Evolutionary conservation across 1,139 yeast genomes (phyloP).

Genomic region (Kodamaea arcana): DNA sequence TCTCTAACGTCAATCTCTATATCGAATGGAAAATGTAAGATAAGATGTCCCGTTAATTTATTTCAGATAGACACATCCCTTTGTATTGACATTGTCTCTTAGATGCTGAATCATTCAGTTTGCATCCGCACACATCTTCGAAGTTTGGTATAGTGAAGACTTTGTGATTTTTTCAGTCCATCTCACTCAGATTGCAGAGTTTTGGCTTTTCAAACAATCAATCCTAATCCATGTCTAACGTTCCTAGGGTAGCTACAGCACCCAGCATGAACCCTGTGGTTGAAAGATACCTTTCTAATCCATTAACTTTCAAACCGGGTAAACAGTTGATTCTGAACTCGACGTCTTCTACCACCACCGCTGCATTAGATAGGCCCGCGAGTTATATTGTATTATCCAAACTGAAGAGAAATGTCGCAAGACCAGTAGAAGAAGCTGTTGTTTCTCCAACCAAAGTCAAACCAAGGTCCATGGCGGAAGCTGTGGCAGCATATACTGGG

Average conservation of each 20-base stretch:
- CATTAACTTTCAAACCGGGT: conserved; percentile 57
- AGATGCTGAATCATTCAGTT: no score
- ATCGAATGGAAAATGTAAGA: no score
- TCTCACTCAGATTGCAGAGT: no score
- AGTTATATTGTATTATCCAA: conserved; percentile 38
- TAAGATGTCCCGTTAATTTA: no score
- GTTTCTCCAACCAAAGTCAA: conserved; percentile 16
- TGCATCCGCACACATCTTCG: no score
- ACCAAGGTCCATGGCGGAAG: conserved; percentile 57
- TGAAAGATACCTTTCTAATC: conserved; percentile 56
- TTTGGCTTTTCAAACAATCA: no score
- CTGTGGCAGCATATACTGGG: conserved; percentile 58
- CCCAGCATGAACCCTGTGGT: conserved; percentile 36
- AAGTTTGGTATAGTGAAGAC: no score
- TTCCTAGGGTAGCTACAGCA: conserved; percentile 4
- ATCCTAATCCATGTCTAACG: conserved; percentile 1
- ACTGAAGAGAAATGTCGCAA: conserved; percentile 15
- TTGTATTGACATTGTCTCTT: no score
- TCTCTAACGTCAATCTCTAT: no score
- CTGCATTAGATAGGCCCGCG: conserved; percentile 24
- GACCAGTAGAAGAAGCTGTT: conserved; percentile 2
- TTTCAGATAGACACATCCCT: no score
- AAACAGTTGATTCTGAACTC: conserved; percentile 30
- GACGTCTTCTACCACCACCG: conserved; percentile 11
- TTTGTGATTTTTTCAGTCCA: no score